Evolutionary conservation across 805 yeast genomes (phyloP), one percentile per base, ranked within the genome.

Genomic region (Barnettozyma botsteinii): DNA sequence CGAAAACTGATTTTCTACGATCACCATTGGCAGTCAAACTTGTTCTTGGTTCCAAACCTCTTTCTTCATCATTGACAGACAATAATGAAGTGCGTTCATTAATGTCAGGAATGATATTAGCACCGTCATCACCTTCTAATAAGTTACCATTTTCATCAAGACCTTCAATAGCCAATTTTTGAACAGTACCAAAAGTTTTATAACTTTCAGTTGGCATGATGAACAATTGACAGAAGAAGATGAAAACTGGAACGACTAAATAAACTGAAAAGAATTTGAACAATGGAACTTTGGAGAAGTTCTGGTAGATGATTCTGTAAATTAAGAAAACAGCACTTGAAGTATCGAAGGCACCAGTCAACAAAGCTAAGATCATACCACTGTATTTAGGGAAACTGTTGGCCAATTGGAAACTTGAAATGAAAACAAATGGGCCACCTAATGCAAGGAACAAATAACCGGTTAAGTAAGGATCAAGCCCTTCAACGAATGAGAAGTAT

Each of bases 281-380:
- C 10, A 87, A 55, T 0, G 77, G 52, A 19, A 82, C 50, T 20
- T 38, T 41, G 11, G 30, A 14, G 24, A 54, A 34, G 9, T 50
- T 45, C 47, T 75, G 78, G 60, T 84, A 88, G 11, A 73, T 53
- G 14, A 87, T 45, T 51, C 95, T 67, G 65, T 88, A 91, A 10
- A 75, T 51, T 50, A 87, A 67, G 56, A 89, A 89, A 34, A 89
- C 71, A 0, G 95, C 96, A n/a, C 94, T 79, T 2, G 95, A 85
- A 0, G 95, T 73, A 60, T 91, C 97, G 56, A 89, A 88, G 0
- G 96, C 88, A n/a, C 97, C 97, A 0, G 96, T 86, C 37, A 89
- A 64, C 14, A 86, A 61, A 0, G 96, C 95, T 49, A 88, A 64
- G 17, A 88, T 70, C 33, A 85, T 71, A 0, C 96, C 96, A 4